Evolutionary conservation across 73 alveolate genomes (phyloP), one percentile per base, ranked within the genome.

Genomic region (Stentor coeruleus): DNA sequence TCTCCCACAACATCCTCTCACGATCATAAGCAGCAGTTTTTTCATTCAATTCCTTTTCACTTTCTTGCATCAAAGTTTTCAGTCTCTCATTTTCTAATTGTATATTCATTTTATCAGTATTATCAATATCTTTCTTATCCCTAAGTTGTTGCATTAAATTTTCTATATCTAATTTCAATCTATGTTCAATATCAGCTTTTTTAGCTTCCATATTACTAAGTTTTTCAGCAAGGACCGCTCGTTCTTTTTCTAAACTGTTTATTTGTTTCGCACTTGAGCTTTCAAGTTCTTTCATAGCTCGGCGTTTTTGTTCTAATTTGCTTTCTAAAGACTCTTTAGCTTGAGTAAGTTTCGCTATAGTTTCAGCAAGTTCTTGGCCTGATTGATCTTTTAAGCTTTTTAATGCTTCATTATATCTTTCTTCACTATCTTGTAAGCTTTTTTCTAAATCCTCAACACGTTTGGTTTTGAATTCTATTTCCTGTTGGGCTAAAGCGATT

Each of bases 381-480:
- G 74, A 39, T 38, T 75, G 35, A 3, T 75, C 83, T 33, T 75
- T 75, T 14, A 75, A 35, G 58, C 38, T 75, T 35, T 75, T 75
- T 20, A 75, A n/a, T 3, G 74, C 38, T 37, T 75, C 83, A 37
- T 75, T 40, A 37, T 75, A 75, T 75, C 58, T 75, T 37, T 75
- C 72, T 39, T 75, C 72, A 36, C 38, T 15, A 14, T 75, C 83
- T 38, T 75, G 59, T n/a, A 39, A 38, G 58, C 36, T n/a, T 33
- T 75, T 75, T 40, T 75, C 83, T 39, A 75, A 40, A n/a, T 75
- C 83, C 20, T 35, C 84, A 39, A 75, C 38, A 33, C 83, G 59
- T 2, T 75, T 75, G 0, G 59, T 15, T 33, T 75, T 39, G 38
- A 75, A 75, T 38, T 75, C 83, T 6, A 20, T 75, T 40, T 75